A percentile compares a stretch with the other conserved stretches of the same genome.
phyloP scores from a whole-genome alignment of 1,284 basidiomycete genomes.

The Leccinum angustisporum region DNA sequence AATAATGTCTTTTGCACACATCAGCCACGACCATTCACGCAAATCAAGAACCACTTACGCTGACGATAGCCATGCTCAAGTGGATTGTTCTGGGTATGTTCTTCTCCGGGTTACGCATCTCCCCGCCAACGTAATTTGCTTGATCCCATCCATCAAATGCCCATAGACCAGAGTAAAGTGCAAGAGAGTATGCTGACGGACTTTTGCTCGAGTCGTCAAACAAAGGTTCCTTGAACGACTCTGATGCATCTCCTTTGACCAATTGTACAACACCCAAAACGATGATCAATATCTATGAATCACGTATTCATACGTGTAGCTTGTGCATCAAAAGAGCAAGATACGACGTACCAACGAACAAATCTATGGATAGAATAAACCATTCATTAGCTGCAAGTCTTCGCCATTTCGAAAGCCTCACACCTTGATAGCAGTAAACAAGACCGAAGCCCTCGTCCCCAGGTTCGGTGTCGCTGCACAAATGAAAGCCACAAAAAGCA shows the following conservation, averaged over 20 bases:
- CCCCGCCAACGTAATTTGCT: slow-evolving; percentile 88
- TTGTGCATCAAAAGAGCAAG: neutral
- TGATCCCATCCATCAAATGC: slow-evolving; percentile 96
- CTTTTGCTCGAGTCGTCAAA: slow-evolving; percentile 78
- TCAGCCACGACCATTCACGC: neutral
- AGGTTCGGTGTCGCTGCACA: slow-evolving; percentile 80
- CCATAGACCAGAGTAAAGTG: slow-evolving; percentile 94
- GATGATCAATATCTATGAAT: slow-evolving; percentile 61
- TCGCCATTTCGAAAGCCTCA: slow-evolving; percentile 13
- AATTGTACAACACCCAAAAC: slow-evolving; percentile 75
- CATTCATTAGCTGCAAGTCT: slow-evolving; percentile 6
- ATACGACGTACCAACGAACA: slow-evolving; percentile 50
- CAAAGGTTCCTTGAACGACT: slow-evolving; percentile 61
- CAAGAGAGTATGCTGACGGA: slow-evolving; percentile 87
- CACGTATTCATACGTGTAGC: neutral
- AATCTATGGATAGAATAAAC: slow-evolving; percentile 39
- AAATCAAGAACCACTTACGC: slow-evolving; percentile 41
- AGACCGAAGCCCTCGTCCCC: slow-evolving; percentile 80
- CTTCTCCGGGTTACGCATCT: slow-evolving; percentile 81
- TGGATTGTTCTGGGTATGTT: slow-evolving; percentile 92
- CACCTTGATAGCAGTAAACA: slow-evolving; percentile 88
- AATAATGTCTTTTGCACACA: slow-evolving; percentile 58
- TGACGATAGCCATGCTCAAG: slow-evolving; percentile 79
- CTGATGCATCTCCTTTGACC: slow-evolving; percentile 63
- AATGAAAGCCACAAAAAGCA: slow-evolving; percentile 70